A percentile compares a stretch with the other conserved stretches of the same genome.
phyloP scores from a whole-genome alignment of 805 yeast species.

The Saccharomyces kudriavzevii region DNA sequence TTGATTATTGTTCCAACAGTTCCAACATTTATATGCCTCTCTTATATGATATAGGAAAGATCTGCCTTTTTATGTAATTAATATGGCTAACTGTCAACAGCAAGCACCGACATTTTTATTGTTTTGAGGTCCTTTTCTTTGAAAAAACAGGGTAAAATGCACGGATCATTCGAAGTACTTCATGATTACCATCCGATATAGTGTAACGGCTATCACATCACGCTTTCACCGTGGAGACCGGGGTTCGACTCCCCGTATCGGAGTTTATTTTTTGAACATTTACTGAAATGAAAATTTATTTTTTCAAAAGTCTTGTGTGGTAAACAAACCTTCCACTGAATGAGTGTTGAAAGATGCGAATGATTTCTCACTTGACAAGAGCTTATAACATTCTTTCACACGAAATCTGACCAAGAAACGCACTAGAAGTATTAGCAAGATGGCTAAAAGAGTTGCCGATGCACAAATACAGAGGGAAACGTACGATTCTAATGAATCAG shows the following conservation, averaged over 20 bases:
- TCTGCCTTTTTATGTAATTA: too few species aligned
- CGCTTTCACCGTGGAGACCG: slow-evolving; percentile 36
- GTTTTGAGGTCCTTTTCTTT: too few species aligned
- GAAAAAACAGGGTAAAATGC: too few species aligned
- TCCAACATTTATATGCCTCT: too few species aligned
- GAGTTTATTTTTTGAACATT: slow-evolving; percentile 16
- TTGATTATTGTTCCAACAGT: too few species aligned
- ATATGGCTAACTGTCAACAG: too few species aligned
- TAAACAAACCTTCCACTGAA: neutral
- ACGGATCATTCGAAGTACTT: too few species aligned
- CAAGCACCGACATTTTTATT: too few species aligned
- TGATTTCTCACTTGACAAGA: neutral
- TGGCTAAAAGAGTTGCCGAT: slow-evolving; percentile 65
- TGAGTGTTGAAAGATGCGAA: neutral
- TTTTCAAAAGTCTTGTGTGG: neutral
- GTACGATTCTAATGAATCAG: slow-evolving; percentile 27
- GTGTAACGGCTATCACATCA: slow-evolving; percentile 35
- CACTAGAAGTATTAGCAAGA: slow-evolving; percentile 12
- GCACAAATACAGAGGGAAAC: slow-evolving; percentile 55
- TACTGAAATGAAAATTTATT: neutral
- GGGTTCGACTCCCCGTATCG: slow-evolving; percentile 36
- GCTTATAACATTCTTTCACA: neutral
- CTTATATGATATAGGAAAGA: too few species aligned
- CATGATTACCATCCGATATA: slow-evolving; percentile 22
- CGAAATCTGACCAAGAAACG: neutral